Percentiles rank a stretch among this genome's conserved stretches.
Evolutionary conservation across 345 rosid genomes (phyloP).

Genomic region (Dovyalis caffra): DNA sequence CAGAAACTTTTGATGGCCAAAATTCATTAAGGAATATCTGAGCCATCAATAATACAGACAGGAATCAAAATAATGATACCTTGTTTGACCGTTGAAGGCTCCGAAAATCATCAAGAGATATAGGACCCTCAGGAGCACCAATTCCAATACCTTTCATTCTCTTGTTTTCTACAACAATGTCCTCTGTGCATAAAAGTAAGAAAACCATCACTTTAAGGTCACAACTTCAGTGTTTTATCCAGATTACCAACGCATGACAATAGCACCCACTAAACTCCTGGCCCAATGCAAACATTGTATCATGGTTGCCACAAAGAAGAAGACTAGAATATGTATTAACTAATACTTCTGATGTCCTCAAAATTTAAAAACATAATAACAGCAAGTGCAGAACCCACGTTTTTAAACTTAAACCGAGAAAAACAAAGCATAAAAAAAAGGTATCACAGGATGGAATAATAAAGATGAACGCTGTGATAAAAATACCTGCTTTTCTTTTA

Average conservation of each 20-base stretch:
- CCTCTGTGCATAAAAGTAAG: conserved; percentile 46
- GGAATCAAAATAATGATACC: conserved; percentile 38
- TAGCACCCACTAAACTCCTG: not conserved
- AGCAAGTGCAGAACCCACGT: not conserved
- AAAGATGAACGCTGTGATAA: not conserved
- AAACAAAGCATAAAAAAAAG: not conserved
- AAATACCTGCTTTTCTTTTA: conserved; percentile 80
- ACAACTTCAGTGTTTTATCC: not conserved
- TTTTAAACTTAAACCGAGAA: not conserved
- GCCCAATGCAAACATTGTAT: not conserved
- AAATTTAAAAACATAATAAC: not conserved
- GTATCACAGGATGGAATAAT: not conserved
- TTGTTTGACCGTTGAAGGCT: conserved; percentile 90
- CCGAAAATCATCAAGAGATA: conserved; percentile 93
- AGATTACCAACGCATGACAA: not conserved
- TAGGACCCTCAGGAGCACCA: conserved; percentile 94
- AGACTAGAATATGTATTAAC: not conserved
- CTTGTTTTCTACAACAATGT: conserved; percentile 55
- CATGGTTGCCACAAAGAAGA: conserved; percentile 1
- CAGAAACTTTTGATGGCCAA: not conserved
- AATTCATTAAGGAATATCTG: not conserved
- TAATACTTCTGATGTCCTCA: not conserved
- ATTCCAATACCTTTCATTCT: conserved; percentile 84
- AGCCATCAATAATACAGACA: conserved; percentile 17
- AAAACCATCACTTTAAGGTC: not conserved